Percentiles rank a stretch among this genome's conserved stretches.
phyloP scores from a whole-genome alignment of 2,329 filamentous ascomycete genomes.

The Arthrobotrys iridis region DNA sequence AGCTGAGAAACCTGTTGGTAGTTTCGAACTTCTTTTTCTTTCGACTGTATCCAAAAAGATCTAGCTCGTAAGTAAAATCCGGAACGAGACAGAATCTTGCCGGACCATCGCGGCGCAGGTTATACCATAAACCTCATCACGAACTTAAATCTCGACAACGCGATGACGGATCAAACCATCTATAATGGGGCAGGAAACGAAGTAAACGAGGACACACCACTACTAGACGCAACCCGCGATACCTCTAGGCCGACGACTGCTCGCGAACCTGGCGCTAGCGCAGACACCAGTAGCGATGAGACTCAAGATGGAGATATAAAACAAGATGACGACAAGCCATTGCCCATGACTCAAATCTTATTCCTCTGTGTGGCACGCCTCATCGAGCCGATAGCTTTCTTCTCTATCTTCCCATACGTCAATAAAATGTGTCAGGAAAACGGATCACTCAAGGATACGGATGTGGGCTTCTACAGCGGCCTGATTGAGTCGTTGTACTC shows the following conservation, averaged over 20 bases:
- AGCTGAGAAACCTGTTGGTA: too few species aligned
- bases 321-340: constrained; percentile 64
- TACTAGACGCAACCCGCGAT: background rate
- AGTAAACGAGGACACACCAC: constrained; percentile 9
- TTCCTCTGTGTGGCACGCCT: constrained; percentile 77
- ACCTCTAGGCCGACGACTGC: background rate
- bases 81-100: too few species aligned
- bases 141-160: background rate
- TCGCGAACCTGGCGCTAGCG: background rate
- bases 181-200: background rate
- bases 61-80: too few species aligned
- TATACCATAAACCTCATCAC: too few species aligned
- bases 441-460: constrained; percentile 70
- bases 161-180: background rate
- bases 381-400: constrained; percentile 82
- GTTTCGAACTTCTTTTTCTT: too few species aligned
- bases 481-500: constrained; percentile 80
- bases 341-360: constrained; percentile 74
- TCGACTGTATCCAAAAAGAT: too few species aligned
- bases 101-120: too few species aligned
- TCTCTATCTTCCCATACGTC: constrained; percentile 82
- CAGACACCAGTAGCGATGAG: background rate
- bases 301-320: constrained; percentile 40
- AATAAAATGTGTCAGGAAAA: constrained; percentile 78
- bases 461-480: constrained; percentile 82